phyloP scores from a whole-genome alignment of 2,329 filamentous ascomycete species.

The Apiospora koreana region DNA sequence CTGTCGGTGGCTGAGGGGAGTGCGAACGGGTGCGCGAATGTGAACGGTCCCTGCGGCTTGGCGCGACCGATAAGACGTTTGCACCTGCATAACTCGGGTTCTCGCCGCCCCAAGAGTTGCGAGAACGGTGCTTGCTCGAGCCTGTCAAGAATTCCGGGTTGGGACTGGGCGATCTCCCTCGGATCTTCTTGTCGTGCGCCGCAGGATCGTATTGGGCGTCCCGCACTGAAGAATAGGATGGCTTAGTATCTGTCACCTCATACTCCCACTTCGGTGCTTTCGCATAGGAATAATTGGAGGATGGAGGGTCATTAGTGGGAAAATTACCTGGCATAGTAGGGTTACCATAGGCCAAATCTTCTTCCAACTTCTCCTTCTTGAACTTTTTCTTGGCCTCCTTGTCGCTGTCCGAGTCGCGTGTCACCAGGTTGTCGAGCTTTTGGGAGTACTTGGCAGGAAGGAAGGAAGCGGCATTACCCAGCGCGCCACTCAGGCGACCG shows the following conservation, averaged over 20 bases:
- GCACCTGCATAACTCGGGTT: constrained; percentile 35
- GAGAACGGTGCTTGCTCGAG: constrained; percentile 27
- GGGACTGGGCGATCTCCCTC: constrained; percentile 25
- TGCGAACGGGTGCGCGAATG: constrained; percentile 40
- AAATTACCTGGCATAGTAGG: constrained; percentile 16
- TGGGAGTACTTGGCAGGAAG: constrained; percentile 32
- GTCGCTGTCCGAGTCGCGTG: constrained; percentile 32
- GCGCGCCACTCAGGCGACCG: constrained; percentile 20
- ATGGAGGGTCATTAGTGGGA: constrained; percentile 21
- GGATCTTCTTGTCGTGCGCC: constrained; percentile 16
- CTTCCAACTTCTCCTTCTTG: constrained; percentile 39
- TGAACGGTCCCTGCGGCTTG: constrained; percentile 30
- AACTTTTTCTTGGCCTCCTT: constrained; percentile 34
- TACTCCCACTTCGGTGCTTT: constrained; percentile 41
- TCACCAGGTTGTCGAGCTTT: constrained; percentile 23
- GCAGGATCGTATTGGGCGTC: constrained; percentile 24
- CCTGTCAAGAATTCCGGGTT: constrained; percentile 18
- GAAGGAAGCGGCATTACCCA: constrained; percentile 32
- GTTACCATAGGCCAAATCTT: constrained; percentile 53
- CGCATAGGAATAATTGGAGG: constrained; percentile 27
- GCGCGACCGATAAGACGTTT: constrained; percentile 46
- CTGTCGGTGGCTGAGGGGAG: constrained; percentile 50
- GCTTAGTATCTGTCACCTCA: constrained; percentile 35
- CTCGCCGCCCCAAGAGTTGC: constrained; percentile 37
- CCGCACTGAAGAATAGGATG: constrained; percentile 33